Evolutionary conservation across 2,329 filamentous ascomycete genomes (phyloP), one percentile per base, ranked within the genome.

Genomic region (Colletotrichum costaricense): DNA sequence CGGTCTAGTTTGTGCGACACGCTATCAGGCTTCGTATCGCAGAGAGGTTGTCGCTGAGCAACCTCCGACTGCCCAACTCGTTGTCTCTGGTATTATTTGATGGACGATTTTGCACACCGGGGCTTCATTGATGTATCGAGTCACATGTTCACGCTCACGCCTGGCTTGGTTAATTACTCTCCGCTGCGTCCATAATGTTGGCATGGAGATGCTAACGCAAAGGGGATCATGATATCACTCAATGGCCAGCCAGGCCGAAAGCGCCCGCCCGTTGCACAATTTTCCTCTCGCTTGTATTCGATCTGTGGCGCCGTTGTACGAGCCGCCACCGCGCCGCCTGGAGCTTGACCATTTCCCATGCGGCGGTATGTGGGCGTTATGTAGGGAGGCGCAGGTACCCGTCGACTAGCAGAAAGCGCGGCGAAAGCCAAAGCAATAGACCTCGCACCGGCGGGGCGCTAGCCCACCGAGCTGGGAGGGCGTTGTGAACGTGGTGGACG

Each of bases 331-430:
- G 16, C 49, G 35, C 55, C 59, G 46, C 55, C 26, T 42, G 24
- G 30, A 38, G 52, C 54, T 30, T 60, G 28, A 33, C 54, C 26
- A 59, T 46, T 49, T 59, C 28, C 69, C 59, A 64, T 42, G 60
- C n/a, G 42, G 56, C 26, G 46, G 59, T 33, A 65, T 49, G 62
- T 55, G 38, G 62, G 38, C 54, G 33, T 54, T 55, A 70, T 60
- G 56, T 49, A 56, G 24, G 56, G 70, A 70, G 70, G 60, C 70
- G 67, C 67, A 73, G 70, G 70, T 66, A 73, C 70, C 67, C 70
- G 70, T 42, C 55, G 35, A 30, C 60, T 70, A 55, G 24, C 14
- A 70, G 67, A 60, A 56, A 56, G 49, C 42, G 56, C 42, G 46
- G 35, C 70, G 46, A 70, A 73, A 65, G 67, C 70, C 66, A 26